phyloP scores from a whole-genome alignment of 371 early-diverging fungal species.

The Rhizopus stolonifer region DNA sequence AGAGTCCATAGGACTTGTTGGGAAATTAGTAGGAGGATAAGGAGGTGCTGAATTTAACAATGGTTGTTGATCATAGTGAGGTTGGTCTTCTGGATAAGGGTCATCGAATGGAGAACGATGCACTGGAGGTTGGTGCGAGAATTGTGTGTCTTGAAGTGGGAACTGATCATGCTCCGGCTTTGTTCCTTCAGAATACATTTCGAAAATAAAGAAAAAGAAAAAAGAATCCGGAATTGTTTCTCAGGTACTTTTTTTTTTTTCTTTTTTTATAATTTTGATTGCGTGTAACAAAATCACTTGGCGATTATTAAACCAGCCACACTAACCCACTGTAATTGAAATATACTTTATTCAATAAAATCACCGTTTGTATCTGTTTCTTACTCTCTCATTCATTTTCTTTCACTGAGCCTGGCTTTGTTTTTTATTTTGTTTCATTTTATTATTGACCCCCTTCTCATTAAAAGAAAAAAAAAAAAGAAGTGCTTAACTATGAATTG shows the following conservation, averaged over 20 bases:
- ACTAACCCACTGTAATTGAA: no score
- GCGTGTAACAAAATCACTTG: neutral
- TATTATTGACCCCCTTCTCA: no score
- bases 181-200: conserved; percentile 17
- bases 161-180: conserved; percentile 39
- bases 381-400: no score
- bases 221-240: neutral
- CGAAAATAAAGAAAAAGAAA: neutral
- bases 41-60: conserved; percentile 9
- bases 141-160: conserved; percentile 45
- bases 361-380: no score
- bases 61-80: conserved; percentile 23
- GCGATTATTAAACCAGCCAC: neutral
- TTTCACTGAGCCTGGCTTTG: no score
- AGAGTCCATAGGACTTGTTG: conserved; percentile 7
- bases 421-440: no score
- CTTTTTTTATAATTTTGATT: neutral
- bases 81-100: conserved; percentile 31
- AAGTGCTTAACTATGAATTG: no score
- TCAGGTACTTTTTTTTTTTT: neutral
- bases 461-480: no score
- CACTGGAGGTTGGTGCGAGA: conserved; percentile 33
- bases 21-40: conserved; percentile 2
- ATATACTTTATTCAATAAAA: no score
- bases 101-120: conserved; percentile 42